Evolutionary conservation across 2,329 filamentous ascomycete genomes (phyloP).

Genomic region (Penicillium brasilianum): DNA sequence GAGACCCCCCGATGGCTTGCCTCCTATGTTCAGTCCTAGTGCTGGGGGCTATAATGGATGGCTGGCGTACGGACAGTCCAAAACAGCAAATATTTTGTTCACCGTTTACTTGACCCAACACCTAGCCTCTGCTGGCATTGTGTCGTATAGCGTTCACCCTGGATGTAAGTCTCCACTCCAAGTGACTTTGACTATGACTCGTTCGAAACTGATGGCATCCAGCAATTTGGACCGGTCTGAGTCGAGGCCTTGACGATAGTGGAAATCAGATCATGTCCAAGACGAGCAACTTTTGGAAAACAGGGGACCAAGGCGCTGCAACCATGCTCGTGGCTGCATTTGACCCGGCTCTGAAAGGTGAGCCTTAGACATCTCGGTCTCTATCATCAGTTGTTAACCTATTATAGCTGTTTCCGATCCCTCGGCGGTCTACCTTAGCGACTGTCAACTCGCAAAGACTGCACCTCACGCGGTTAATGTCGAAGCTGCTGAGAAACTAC

Average conservation of each 20-base stretch:
- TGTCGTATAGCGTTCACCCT: conserved; percentile 48
- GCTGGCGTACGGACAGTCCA: conserved; percentile 55
- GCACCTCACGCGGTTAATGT: conserved; percentile 42
- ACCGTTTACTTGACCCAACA: conserved; percentile 42
- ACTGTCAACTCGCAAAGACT: conserved; percentile 41
- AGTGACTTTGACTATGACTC: not conserved
- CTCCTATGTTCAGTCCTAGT: conserved; percentile 20
- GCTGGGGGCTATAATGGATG: conserved; percentile 39
- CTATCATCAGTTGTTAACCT: not conserved
- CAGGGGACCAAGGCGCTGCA: conserved; percentile 49
- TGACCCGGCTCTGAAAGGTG: conserved; percentile 46
- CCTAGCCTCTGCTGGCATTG: conserved; percentile 36
- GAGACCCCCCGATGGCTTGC: conserved; percentile 16
- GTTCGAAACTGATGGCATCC: not conserved
- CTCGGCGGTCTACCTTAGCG: conserved; percentile 37
- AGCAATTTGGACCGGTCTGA: conserved; percentile 34
- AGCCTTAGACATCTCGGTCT: not conserved
- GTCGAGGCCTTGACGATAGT: conserved; percentile 25
- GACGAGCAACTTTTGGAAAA: conserved; percentile 39
- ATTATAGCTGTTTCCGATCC: conserved; percentile 20
- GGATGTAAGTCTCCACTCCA: conserved; percentile 32
- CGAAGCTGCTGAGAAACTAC: conserved; percentile 45
- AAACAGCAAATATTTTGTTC: conserved; percentile 57
- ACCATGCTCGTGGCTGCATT: conserved; percentile 53
- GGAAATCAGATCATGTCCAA: conserved; percentile 32